Evolutionary conservation across 371 early-diverging fungal species (phyloP).

Genomic region (Scutellospora calospora): DNA sequence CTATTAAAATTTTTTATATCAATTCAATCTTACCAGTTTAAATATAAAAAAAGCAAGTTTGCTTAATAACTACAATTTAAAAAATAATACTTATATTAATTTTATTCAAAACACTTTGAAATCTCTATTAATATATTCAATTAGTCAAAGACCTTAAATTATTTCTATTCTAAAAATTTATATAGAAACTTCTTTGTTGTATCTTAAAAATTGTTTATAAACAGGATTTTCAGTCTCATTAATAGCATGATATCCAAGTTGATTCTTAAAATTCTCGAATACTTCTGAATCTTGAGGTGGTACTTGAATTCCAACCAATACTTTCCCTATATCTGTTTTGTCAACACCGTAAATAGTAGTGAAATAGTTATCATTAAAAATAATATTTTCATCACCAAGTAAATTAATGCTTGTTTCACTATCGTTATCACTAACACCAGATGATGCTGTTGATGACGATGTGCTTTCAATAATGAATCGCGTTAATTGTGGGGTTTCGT

Average conservation of each 20-base stretch:
- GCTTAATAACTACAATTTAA: too few species aligned
- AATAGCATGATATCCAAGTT: slow-evolving; percentile 82
- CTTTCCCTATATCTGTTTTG: slow-evolving; percentile 85
- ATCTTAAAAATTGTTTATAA: slow-evolving; percentile 78
- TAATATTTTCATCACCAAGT: not conserved
- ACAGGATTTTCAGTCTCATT: slow-evolving; percentile 93
- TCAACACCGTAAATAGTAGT: not conserved
- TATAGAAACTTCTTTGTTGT: not conserved
- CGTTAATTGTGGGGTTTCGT: not conserved
- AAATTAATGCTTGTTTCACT: too few species aligned
- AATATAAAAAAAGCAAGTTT: too few species aligned
- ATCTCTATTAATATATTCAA: too few species aligned
- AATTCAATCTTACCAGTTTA: too few species aligned
- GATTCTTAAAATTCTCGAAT: slow-evolving; percentile 75
- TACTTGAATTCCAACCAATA: slow-evolving; percentile 93
- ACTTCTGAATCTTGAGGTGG: slow-evolving; percentile 66
- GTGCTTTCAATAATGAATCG: too few species aligned
- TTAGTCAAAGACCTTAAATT: too few species aligned
- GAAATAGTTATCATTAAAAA: not conserved
- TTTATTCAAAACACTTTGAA: too few species aligned
- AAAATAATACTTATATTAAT: too few species aligned
- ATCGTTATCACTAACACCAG: not conserved
- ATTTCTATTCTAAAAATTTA: not conserved
- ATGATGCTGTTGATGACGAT: not conserved
- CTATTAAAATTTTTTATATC: too few species aligned